Evolutionary conservation across 75 land plant genomes (phyloP).

Genomic region (Sequoiadendron giganteum): DNA sequence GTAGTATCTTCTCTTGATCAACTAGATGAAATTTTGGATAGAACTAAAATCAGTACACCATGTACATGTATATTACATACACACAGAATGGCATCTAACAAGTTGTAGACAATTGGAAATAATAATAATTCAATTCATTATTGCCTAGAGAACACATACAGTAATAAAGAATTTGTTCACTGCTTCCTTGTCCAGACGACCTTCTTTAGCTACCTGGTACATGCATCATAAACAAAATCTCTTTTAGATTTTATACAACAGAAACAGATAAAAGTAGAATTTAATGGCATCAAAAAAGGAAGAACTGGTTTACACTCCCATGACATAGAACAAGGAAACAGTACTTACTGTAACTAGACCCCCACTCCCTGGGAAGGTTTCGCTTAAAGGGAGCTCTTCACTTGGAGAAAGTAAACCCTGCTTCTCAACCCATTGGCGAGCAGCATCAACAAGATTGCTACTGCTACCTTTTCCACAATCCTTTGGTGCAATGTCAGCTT

Average conservation of each 20-base stretch:
- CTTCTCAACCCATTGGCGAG: slow-evolving; percentile 95
- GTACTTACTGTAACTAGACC: slow-evolving; percentile 67
- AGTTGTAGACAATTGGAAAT: neutral
- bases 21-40: slow-evolving; percentile 24
- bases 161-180: slow-evolving; percentile 64
- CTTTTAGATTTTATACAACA: neutral
- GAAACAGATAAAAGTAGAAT: slow-evolving; percentile 1
- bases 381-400: slow-evolving; percentile 78
- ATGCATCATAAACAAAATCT: neutral
- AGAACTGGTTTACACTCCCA: neutral
- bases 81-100: neutral
- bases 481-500: slow-evolving; percentile 78
- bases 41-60: neutral
- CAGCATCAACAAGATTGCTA: slow-evolving; percentile 91
- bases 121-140: neutral
- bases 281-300: neutral
- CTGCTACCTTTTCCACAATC: slow-evolving; percentile 74
- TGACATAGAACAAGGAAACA: neutral
- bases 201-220: slow-evolving; percentile 75
- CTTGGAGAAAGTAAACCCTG: slow-evolving; percentile 82
- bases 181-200: slow-evolving; percentile 81
- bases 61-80: neutral
- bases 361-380: slow-evolving; percentile 67
- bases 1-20: slow-evolving; percentile 79
- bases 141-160: slow-evolving; percentile 37